A percentile compares a stretch with the other conserved stretches of the same genome.
Evolutionary conservation across 1,139 yeast genomes (phyloP).

Genomic region (Candida frijolesensis): DNA sequence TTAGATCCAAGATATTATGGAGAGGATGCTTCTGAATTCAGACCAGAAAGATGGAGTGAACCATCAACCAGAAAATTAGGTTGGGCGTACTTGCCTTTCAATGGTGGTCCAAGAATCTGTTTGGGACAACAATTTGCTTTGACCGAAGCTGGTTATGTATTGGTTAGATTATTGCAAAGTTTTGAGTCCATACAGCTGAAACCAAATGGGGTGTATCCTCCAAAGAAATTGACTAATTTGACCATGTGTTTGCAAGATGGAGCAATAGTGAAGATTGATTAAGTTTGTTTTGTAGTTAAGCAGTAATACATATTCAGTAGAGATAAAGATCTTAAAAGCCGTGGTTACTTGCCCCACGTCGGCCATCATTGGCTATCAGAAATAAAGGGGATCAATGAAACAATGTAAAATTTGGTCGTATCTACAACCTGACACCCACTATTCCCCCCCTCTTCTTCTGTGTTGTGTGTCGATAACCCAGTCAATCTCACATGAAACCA

Average conservation of each 20-base stretch:
- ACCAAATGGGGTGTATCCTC: constrained; percentile 25
- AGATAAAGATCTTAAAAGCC: no score
- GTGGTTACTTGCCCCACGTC: no score
- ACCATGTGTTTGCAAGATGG: constrained; percentile 38
- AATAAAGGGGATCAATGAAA: no score
- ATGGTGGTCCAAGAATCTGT: constrained; percentile 45
- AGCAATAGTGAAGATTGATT: constrained; percentile 14
- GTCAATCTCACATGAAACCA: constrained; percentile 2
- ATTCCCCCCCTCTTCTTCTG: no score
- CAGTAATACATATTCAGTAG: background rate
- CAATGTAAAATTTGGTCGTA: no score
- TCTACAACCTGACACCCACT: no score
- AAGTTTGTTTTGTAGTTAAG: background rate
- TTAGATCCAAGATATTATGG: constrained; percentile 44
- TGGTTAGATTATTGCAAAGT: constrained; percentile 28
- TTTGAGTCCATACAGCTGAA: background rate
- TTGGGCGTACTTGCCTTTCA: constrained; percentile 46
- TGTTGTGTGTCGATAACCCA: no score
- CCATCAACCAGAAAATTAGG: constrained; percentile 27
- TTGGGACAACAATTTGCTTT: constrained; percentile 49
- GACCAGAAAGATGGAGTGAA: constrained; percentile 50
- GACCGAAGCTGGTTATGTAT: constrained; percentile 41
- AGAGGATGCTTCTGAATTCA: constrained; percentile 43
- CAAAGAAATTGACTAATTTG: constrained; percentile 34
- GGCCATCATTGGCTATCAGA: no score